Percentiles rank a stretch among this genome's conserved stretches.
phyloP scores from a whole-genome alignment of 768 basidiomycete species.

The Hydnum rufescens region DNA sequence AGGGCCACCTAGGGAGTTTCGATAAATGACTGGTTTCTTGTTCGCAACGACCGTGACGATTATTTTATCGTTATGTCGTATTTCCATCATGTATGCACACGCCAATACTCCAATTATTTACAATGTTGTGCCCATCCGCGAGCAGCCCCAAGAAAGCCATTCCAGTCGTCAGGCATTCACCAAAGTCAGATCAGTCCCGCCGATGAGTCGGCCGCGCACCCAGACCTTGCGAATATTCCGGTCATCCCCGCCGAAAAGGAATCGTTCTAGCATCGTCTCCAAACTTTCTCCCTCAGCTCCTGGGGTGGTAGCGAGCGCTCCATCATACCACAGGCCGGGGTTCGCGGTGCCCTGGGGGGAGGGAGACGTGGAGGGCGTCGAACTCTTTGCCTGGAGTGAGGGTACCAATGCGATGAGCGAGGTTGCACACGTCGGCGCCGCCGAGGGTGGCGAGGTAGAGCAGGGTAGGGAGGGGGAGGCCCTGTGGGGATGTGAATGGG shows the following conservation, averaged over 20 bases:
- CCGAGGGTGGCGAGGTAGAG: slow-evolving; percentile 84
- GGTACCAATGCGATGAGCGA: slow-evolving; percentile 50
- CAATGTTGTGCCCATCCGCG: too few relatives aligned
- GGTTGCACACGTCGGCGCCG: slow-evolving; percentile 64
- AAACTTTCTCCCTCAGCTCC: slow-evolving; percentile 12
- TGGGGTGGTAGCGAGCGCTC: slow-evolving; percentile 16
- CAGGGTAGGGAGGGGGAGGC: slow-evolving; percentile 52
- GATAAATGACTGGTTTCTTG: too few relatives aligned
- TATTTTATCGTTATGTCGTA: too few relatives aligned
- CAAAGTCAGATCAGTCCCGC: slow-evolving; percentile 25
- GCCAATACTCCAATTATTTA: too few relatives aligned
- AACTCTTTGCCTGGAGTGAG: slow-evolving; percentile 71
- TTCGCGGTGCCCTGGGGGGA: slow-evolving; percentile 32
- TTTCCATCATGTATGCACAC: too few relatives aligned
- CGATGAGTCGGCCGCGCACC: slow-evolving; percentile 63
- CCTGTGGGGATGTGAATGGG: slow-evolving; percentile 16
- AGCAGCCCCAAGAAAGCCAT: too few relatives aligned
- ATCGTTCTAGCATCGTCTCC: slow-evolving; percentile 51
- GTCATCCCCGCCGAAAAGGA: slow-evolving; percentile 74
- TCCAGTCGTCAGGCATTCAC: too few relatives aligned
- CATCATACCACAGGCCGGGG: slow-evolving; percentile 34
- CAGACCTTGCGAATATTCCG: slow-evolving; percentile 66
- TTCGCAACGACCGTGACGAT: too few relatives aligned
- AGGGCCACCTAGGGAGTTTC: slow-evolving; percentile 13
- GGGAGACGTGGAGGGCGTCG: slow-evolving; percentile 63